Evolutionary conservation across 2,329 filamentous ascomycete species (phyloP).

Genomic region (Zymoseptoria tritici): DNA sequence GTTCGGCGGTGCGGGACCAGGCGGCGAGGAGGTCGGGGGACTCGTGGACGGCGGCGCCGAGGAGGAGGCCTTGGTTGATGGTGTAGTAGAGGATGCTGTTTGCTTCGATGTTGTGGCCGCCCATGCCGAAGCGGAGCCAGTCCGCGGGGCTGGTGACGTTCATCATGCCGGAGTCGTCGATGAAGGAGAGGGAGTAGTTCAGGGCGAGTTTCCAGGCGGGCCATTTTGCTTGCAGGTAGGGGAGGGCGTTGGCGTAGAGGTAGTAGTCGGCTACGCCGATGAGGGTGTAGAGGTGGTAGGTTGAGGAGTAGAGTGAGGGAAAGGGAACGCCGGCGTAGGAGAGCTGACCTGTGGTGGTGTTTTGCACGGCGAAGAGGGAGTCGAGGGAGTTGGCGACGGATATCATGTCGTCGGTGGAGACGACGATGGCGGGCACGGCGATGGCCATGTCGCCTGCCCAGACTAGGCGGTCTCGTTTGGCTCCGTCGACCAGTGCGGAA

Average conservation of each 20-base stretch:
- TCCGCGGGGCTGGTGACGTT: conserved; percentile 41
- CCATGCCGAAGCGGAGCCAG: conserved; percentile 46
- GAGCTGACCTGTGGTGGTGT: conserved; percentile 23
- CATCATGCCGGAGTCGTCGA: conserved; percentile 39
- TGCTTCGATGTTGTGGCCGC: conserved; percentile 42
- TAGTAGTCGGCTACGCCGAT: conserved; percentile 42
- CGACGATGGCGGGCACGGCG: conserved; percentile 42
- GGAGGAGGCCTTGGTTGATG: conserved; percentile 44
- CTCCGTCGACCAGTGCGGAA: conserved; percentile 43
- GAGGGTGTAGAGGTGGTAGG: conserved; percentile 49
- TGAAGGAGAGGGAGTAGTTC: conserved; percentile 35
- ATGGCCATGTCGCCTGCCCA: conserved; percentile 57
- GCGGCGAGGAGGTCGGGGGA: conserved; percentile 34
- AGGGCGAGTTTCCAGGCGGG: conserved; percentile 37
- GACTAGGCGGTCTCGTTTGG: conserved; percentile 52
- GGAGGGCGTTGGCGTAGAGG: conserved; percentile 30
- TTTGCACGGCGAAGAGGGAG: conserved; percentile 24
- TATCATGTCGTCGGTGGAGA: conserved; percentile 39
- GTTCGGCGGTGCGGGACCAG: conserved; percentile 32
- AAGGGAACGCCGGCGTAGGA: conserved; percentile 26
- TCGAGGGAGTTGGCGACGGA: conserved; percentile 28
- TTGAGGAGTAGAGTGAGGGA: conserved; percentile 37
- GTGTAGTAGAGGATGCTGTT: conserved; percentile 45
- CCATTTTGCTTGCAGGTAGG: conserved; percentile 39
- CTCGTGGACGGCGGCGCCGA: conserved; percentile 42